Conservation (phyloP, 352 stramenopile species). For the Phytophthora sp. region DNA sequence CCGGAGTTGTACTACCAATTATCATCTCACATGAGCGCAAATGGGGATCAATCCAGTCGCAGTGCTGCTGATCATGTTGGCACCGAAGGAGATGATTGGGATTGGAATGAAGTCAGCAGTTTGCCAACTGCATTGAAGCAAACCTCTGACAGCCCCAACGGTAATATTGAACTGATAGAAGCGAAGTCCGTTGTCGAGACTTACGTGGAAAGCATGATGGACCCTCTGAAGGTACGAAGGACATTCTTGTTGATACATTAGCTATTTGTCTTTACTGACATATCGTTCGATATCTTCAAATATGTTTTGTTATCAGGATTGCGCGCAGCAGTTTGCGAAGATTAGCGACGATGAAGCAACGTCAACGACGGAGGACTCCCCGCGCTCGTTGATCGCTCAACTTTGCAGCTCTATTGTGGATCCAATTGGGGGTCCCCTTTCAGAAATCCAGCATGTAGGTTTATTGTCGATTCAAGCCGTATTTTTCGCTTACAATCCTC, state of each 20-base stretch:
- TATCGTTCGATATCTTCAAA: neutral
- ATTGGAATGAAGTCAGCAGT: constrained; percentile 54
- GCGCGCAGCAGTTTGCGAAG: constrained; percentile 59
- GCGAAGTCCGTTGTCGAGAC: constrained; percentile 45
- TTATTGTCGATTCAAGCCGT: neutral
- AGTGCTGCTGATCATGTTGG: constrained; percentile 23
- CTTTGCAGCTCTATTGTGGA: constrained; percentile 52
- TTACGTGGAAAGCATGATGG: constrained; percentile 49
- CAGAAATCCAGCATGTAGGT: constrained; percentile 58
- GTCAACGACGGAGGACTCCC: constrained; percentile 10
- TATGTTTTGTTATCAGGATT: constrained; percentile 52
- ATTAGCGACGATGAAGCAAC: constrained; percentile 34
- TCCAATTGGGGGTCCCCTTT: constrained; percentile 34
- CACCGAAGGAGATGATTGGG: constrained; percentile 67
- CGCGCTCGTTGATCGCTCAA: constrained; percentile 52
- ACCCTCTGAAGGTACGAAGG: constrained; percentile 52
- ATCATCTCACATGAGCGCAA: constrained; percentile 28
- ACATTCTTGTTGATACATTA: neutral
- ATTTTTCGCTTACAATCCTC: too few relatives aligned
- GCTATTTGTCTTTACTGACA: constrained; percentile 10
- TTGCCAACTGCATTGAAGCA: constrained; percentile 22
- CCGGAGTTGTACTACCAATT: constrained; percentile 44
- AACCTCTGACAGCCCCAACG: constrained; percentile 1
- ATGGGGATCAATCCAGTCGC: constrained; percentile 8
- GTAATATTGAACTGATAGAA: constrained; percentile 39